Evolutionary conservation across 2,329 filamentous ascomycete species (phyloP).

Genomic region (Trichoderma sp.): DNA sequence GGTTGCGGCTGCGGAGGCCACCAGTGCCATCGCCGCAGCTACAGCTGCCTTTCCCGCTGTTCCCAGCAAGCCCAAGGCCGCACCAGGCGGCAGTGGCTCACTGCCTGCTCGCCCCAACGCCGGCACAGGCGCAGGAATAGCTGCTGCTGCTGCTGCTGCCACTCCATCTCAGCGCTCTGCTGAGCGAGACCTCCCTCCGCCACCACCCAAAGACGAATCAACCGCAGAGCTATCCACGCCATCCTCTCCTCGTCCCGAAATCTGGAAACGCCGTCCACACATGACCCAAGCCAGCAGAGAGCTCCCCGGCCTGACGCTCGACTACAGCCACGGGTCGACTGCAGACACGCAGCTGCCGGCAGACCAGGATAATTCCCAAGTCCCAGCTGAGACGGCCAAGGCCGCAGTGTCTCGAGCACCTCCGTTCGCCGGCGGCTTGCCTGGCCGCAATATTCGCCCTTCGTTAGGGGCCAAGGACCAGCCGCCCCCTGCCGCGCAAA

Average conservation of each 20-base stretch:
- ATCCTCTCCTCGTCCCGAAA: constrained; percentile 41
- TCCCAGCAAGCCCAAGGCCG: background rate
- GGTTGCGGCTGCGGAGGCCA: constrained; percentile 1
- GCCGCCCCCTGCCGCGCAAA: constrained; percentile 31
- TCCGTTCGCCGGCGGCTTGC: constrained; percentile 34
- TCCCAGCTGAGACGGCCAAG: background rate
- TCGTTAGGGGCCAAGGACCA: constrained; percentile 27
- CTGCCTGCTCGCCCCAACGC: constrained; percentile 17
- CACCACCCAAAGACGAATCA: constrained; percentile 30
- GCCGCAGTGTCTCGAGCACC: constrained; percentile 28
- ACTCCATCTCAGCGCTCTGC: constrained; percentile 9
- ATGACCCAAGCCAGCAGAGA: constrained; percentile 53
- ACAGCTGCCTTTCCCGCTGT: background rate
- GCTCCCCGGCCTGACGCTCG: constrained; percentile 54
- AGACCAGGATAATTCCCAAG: background rate
- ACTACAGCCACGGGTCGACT: constrained; percentile 56
- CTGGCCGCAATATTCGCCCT: constrained; percentile 39
- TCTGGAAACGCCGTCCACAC: constrained; percentile 57
- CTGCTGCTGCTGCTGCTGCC: background rate
- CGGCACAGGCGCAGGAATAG: background rate
- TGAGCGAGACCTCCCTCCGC: constrained; percentile 19
- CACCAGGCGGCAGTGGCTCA: constrained; percentile 26
- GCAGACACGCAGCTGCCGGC: constrained; percentile 38
- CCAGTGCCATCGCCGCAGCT: background rate
- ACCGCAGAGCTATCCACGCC: constrained; percentile 33